Evolutionary conservation across 306 rosid species (phyloP).

Genomic region (Dalbergia cultrata): DNA sequence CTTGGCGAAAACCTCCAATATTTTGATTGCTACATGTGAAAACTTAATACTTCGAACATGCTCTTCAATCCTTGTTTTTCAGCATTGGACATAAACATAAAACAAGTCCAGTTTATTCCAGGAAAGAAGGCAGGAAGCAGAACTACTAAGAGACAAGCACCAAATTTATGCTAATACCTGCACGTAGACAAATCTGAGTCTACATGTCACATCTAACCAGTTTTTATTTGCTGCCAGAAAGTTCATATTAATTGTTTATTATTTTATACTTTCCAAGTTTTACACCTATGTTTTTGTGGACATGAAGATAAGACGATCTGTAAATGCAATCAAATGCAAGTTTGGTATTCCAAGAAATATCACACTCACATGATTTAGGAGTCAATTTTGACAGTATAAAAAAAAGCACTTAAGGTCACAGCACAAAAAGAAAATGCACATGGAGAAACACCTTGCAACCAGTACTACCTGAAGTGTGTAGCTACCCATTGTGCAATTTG

Average conservation of each 20-base stretch:
- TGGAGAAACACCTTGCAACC: constrained; percentile 33
- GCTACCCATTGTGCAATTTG: constrained; percentile 76
- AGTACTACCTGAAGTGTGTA: constrained; percentile 81
- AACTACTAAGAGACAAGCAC: not conserved
- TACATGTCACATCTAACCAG: constrained; percentile 3
- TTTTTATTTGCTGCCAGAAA: not conserved
- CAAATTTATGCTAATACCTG: not conserved
- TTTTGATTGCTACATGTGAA: not conserved
- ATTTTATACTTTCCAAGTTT: constrained; percentile 2
- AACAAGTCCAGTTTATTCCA: constrained; percentile 13
- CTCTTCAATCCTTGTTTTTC: constrained; percentile 18
- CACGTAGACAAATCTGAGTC: not conserved
- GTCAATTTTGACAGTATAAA: not conserved
- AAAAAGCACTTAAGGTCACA: constrained; percentile 17
- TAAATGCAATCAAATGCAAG: constrained; percentile 8
- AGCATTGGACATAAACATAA: constrained; percentile 17
- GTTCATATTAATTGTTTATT: not conserved
- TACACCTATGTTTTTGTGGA: not conserved
- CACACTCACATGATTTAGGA: not conserved
- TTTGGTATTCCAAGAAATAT: constrained; percentile 18
- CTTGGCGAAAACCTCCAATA: constrained; percentile 18
- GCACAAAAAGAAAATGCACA: constrained; percentile 28
- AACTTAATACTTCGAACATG: constrained; percentile 17
- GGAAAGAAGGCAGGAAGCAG: constrained; percentile 1
- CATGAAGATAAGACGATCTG: constrained; percentile 14